Percentiles rank a stretch among this genome's conserved stretches.
Evolutionary conservation across 2,329 filamentous ascomycete genomes (phyloP).

Genomic region (Didymella pinodella): DNA sequence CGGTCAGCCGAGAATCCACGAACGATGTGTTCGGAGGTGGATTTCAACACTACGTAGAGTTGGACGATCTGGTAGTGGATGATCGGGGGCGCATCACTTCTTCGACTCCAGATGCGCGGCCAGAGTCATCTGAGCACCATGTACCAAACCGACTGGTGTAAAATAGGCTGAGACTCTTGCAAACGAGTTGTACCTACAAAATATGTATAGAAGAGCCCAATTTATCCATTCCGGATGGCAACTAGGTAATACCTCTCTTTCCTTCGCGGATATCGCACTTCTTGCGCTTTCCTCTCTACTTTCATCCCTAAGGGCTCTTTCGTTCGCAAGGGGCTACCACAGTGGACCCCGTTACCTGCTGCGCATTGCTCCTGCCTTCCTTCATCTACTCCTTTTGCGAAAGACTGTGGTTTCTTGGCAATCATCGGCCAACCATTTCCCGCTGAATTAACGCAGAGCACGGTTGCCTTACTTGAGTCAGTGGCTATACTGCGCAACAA

Average conservation of each 20-base stretch:
- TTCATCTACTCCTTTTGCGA: too few relatives aligned
- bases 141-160: not conserved
- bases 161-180: not conserved
- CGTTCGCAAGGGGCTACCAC: too few relatives aligned
- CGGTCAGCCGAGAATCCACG: constrained; percentile 1
- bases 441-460: too few relatives aligned
- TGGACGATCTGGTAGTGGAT: constrained; percentile 1
- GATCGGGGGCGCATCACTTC: constrained; percentile 4
- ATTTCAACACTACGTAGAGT: constrained; percentile 3
- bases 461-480: too few relatives aligned
- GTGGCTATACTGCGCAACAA: not conserved
- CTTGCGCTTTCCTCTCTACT: too few relatives aligned
- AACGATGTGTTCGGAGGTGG: constrained; percentile 1
- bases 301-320: too few relatives aligned
- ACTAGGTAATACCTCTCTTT: too few relatives aligned
- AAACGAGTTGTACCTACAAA: not conserved
- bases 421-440: too few relatives aligned
- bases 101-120: constrained; percentile 1
- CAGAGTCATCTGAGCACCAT: constrained; percentile 1
- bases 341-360: too few relatives aligned
- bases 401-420: too few relatives aligned
- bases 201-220: not conserved
- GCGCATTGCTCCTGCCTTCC: too few relatives aligned
- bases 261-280: too few relatives aligned
- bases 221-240: not conserved